Conservation (phyloP, 2,329 filamentous ascomycete species). For the Neopestalotiopsis rosae region DNA sequence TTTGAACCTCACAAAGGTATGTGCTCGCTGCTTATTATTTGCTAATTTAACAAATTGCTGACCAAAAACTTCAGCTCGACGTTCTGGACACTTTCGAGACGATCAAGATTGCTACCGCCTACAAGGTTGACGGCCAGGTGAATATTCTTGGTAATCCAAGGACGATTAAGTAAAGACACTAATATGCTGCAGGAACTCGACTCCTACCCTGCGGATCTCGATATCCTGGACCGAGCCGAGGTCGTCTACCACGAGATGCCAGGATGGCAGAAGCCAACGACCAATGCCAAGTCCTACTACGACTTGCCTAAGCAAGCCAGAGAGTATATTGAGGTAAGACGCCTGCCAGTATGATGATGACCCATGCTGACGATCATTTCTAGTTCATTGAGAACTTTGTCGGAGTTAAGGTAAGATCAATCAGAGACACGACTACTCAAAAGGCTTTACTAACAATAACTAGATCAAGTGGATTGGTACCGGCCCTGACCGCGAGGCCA, state of each 20-base stretch:
- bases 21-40: background rate
- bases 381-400: slow-evolving; percentile 69
- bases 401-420: slow-evolving; percentile 66
- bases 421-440: slow-evolving; percentile 69
- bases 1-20: slow-evolving; percentile 60
- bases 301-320: slow-evolving; percentile 69
- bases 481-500: slow-evolving; percentile 67
- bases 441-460: slow-evolving; percentile 60
- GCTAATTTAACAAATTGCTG: background rate
- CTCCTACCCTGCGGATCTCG: slow-evolving; percentile 69
- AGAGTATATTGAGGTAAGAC: slow-evolving; percentile 62
- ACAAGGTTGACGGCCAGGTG: slow-evolving; percentile 52
- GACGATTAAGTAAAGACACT: background rate
- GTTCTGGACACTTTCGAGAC: slow-evolving; percentile 76
- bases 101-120: slow-evolving; percentile 76
- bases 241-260: slow-evolving; percentile 72
- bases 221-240: slow-evolving; percentile 61
- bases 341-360: slow-evolving; percentile 15
- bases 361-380: slow-evolving; percentile 20
- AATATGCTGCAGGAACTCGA: slow-evolving; percentile 49
- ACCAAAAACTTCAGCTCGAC: slow-evolving; percentile 62
- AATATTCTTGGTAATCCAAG: background rate
- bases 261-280: slow-evolving; percentile 72
- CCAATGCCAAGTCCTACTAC: slow-evolving; percentile 62
- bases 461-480: slow-evolving; percentile 69